Percentiles rank a stretch among this genome's conserved stretches.
These are phyloP conservation scores for Aegilops bicornis DNA, from an alignment of 176 grass and related monocot genomes.

Conservation along the genomic window DNA sequence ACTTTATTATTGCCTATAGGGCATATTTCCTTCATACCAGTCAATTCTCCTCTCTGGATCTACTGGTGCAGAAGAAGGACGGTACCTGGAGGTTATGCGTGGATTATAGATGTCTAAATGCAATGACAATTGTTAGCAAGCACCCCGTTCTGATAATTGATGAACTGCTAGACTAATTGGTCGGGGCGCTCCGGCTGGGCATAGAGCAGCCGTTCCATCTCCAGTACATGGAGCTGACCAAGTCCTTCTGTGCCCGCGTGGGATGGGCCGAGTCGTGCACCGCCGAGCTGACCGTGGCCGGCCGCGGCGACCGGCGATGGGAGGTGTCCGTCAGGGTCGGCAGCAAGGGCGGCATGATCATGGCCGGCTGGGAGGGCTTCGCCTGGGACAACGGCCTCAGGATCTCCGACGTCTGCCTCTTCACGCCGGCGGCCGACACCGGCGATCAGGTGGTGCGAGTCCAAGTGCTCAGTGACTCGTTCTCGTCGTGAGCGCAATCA, in stretches of 20 bases:
- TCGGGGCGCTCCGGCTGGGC: neutral
- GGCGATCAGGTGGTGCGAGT: neutral
- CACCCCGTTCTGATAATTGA: too few relatives aligned
- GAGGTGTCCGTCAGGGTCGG: conserved; percentile 25
- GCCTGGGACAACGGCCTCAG: neutral
- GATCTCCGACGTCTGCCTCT: conserved; percentile 24
- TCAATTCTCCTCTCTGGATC: too few relatives aligned
- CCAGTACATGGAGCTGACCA: conserved; percentile 17
- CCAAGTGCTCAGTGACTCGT: neutral
- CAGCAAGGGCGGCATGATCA: conserved; percentile 34
- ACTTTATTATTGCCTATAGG: too few relatives aligned
- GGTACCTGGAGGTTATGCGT: too few relatives aligned
- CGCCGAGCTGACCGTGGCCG: neutral
- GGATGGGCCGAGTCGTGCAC: conserved; percentile 32
- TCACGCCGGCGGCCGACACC: neutral
- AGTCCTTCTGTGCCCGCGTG: conserved; percentile 18
- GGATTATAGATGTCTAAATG: too few relatives aligned
- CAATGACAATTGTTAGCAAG: too few relatives aligned
- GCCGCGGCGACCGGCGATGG: neutral
- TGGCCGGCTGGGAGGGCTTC: neutral
- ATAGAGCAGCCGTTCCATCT: neutral
- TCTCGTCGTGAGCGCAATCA: neutral
- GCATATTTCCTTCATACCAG: too few relatives aligned
- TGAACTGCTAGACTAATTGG: too few relatives aligned
- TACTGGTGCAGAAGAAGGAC: too few relatives aligned